Base-by-base conservation (phyloP, 768 basidiomycete genomes). In the Gloeophyllum trabeum region DNA sequence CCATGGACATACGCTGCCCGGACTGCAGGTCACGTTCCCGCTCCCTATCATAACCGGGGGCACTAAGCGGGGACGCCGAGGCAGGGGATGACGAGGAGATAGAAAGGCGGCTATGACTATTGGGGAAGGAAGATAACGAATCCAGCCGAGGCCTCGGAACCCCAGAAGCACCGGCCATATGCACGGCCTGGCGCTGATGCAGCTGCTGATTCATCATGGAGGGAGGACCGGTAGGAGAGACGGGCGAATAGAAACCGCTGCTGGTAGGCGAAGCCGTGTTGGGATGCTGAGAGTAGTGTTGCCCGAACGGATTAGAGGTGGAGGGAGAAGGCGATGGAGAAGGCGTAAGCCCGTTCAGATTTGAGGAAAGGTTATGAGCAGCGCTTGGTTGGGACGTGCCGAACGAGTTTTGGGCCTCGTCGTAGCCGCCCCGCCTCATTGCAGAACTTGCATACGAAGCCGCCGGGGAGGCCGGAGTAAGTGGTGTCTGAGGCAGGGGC, bases 271-370 rank as follows among this genome's bases (percentile, higher is more conserved):
- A 10, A 16, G 10, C 16, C 16, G 10, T 16, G 28, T 32, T 32
- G 10, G 48, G 43, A 5, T 48, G 50, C 6, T 63, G 62, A 20
- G 63, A 55, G 48, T 82, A 82, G 43, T 79, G 76, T 32, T 32
- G 28, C 34, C 73, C 68, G 58, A 80, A 82, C 46, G 74, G 58
- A 40, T 56, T 62, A 36, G 63, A 61, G 14, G 73, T 65, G 4
- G 55, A 46, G 4, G 78, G 76, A 14, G 82, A 32, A 10, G 28
- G 81, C n/a, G 81, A 80, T 16, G 81, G 81, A 14, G 81, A 81
- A 1, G 77, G 73, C 13, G 72, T 75, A 46, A 64, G 51, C 32
- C 58, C 59, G 40, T 59, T 57, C 23, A 55, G 52, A 65, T 63
- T 41, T 66, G 61, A 35, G 75, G 58, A 26, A 69, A 40, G 44